Evolutionary conservation across 192 early-diverging fungal species (phyloP), one percentile per base, ranked within the genome.

Genomic region (Phycomyces nitens): DNA sequence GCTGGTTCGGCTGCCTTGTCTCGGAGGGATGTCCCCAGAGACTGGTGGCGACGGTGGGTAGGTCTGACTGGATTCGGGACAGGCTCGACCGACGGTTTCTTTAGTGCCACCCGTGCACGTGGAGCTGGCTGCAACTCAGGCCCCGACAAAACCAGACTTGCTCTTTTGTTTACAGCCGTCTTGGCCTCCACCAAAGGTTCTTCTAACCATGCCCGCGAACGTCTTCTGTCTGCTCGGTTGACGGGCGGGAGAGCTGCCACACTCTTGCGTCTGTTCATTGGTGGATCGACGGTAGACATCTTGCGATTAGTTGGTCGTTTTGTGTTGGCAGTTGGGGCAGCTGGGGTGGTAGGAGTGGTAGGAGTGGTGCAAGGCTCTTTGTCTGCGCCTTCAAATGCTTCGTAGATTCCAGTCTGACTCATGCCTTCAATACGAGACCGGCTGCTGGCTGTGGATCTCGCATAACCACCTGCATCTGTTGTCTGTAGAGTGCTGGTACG

Each of bases 391-490:
- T 14, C 44, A 11, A 47, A 47, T 47, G 44, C 44, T 18, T 47
- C 44, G 18, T n/a, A 47, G 12, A 47, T 47, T 14, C 44, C 44
- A 6, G 12, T 47, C 44, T 47, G 44, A 11, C 44, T 47, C 44
- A 47, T 47, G 44, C 44, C 44, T n/a, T 47, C 15, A 11, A 47
- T 18, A 2, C 44, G 44, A n/a, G 44, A 47, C 18, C 44, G 12
- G 12, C 44, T 47, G 18, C 44, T 47, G 44, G 44, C 44, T n/a
- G 44, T 47, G 44, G 44, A 47, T 18, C 44, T 47, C 44, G 44
- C 44, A 47, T 47, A 47, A 18, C 44, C 44, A n/a, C 44, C 44
- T n/a, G 12, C 15, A 47, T 47, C 44, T 47, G 29, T 34, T 34
- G 44, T 47, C 44, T 47, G 44, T n/a, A 47, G 44, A 18, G 44